phyloP scores from a whole-genome alignment of 768 basidiomycete genomes.

The Russula foetens region DNA sequence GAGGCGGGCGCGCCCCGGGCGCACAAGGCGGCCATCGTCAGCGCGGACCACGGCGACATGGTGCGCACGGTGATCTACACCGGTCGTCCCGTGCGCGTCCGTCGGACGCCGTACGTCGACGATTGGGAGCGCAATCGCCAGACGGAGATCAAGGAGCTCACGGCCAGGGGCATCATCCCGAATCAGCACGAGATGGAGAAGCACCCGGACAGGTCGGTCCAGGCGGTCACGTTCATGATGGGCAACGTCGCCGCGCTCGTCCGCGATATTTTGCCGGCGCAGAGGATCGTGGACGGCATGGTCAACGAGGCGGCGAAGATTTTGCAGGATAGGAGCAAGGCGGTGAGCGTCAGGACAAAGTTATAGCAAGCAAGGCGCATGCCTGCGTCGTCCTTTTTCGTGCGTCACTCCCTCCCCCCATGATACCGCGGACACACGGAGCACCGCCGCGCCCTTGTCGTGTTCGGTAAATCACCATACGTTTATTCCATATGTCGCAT shows the following conservation, averaged over 20 bases:
- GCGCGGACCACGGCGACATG: conserved; percentile 69
- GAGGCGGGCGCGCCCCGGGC: conserved; percentile 78
- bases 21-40: conserved; percentile 74
- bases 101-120: conserved; percentile 76
- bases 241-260: conserved; percentile 73
- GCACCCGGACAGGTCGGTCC: conserved; percentile 71
- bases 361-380: too few relatives aligned
- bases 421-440: neutral
- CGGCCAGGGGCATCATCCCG: conserved; percentile 78
- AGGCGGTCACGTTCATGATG: conserved; percentile 70
- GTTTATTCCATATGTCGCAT: neutral
- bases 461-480: neutral
- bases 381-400: neutral
- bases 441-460: neutral
- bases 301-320: conserved; percentile 46
- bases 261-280: conserved; percentile 71
- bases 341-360: conserved; percentile 34
- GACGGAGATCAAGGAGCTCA: conserved; percentile 76
- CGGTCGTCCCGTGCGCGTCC: conserved; percentile 81
- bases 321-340: conserved; percentile 33
- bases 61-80: conserved; percentile 84
- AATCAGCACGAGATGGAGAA: conserved; percentile 59
- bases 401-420: neutral
- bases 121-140: conserved; percentile 79
- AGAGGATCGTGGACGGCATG: conserved; percentile 80